Evolutionary conservation across 768 basidiomycete genomes (phyloP).

Genomic region (Lentinula aciculospora): DNA sequence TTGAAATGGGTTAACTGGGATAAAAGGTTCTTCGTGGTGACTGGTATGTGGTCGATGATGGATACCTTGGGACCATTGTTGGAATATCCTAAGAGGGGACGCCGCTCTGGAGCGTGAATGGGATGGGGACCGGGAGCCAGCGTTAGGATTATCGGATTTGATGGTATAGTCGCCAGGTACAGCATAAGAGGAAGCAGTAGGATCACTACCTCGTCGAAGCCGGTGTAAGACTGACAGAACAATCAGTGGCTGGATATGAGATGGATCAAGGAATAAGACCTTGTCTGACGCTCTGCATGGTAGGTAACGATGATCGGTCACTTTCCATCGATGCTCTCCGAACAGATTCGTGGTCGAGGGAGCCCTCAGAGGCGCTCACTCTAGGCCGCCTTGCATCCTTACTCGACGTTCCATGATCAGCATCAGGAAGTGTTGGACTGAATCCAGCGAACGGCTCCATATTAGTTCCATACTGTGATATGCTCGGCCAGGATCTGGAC

Average conservation of each 20-base stretch:
- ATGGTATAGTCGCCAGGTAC: conserved; percentile 11
- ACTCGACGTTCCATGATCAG: conserved; percentile 14
- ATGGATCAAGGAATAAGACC: conserved; percentile 21
- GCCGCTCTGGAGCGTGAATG: conserved; percentile 45
- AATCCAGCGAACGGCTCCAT: conserved; percentile 7
- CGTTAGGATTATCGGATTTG: conserved; percentile 18
- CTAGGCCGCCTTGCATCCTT: conserved; percentile 14
- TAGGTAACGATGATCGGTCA: conserved; percentile 36
- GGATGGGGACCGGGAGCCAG: conserved; percentile 39
- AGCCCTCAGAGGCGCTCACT: conserved; percentile 28
- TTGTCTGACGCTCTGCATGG: conserved; percentile 32
- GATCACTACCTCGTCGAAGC: conserved; percentile 26
- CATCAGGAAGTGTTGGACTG: conserved; percentile 15
- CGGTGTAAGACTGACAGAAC: conserved; percentile 23
- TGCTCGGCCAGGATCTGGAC: conserved; percentile 35
- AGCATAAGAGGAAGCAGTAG: conserved; percentile 26
- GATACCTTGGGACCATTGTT: conserved; percentile 45
- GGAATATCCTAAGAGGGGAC: conserved; percentile 58
- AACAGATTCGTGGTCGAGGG: conserved; percentile 36
- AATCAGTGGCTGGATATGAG: background rate
- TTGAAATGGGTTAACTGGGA: conserved; percentile 52
- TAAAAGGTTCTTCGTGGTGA: conserved; percentile 46
- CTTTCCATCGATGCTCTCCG: conserved; percentile 52
- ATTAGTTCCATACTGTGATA: conserved; percentile 11
- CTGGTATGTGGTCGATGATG: conserved; percentile 34